A percentile compares a stretch with the other conserved stretches of the same genome.
Evolutionary conservation across 2,329 filamentous ascomycete genomes (phyloP).

Genomic region (Daldinia sp.): DNA sequence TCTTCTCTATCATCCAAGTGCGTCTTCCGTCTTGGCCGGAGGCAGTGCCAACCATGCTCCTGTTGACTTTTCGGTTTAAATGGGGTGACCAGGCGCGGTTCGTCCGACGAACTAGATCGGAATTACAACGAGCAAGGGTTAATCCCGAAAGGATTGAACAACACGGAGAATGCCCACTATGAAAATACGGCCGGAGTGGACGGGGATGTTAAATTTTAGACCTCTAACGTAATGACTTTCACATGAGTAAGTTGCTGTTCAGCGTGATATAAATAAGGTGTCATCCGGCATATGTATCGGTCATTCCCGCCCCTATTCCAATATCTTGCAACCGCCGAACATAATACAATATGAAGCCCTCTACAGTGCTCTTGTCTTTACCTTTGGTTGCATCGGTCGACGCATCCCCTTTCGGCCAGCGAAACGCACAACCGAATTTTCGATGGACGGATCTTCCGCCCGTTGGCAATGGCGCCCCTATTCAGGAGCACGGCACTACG

Average conservation of each 20-base stretch:
- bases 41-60: neutral
- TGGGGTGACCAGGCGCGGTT: neutral
- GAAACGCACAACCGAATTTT: conserved; percentile 51
- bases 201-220: neutral
- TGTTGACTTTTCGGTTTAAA: neutral
- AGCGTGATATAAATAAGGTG: neutral
- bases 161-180: neutral
- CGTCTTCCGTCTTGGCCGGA: neutral
- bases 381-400: neutral
- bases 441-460: conserved; percentile 26
- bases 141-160: neutral
- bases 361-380: neutral
- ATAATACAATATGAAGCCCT: neutral
- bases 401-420: neutral
- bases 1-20: neutral
- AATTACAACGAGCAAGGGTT: neutral
- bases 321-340: neutral
- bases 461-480: conserved; percentile 19
- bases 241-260: neutral
- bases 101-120: neutral
- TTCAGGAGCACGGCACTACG: conserved; percentile 33
- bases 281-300: neutral
- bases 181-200: neutral
- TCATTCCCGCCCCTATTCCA: neutral
- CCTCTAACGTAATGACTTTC: neutral